phyloP scores from a whole-genome alignment of 768 basidiomycete genomes.

The Leccinum subtestaceum region DNA sequence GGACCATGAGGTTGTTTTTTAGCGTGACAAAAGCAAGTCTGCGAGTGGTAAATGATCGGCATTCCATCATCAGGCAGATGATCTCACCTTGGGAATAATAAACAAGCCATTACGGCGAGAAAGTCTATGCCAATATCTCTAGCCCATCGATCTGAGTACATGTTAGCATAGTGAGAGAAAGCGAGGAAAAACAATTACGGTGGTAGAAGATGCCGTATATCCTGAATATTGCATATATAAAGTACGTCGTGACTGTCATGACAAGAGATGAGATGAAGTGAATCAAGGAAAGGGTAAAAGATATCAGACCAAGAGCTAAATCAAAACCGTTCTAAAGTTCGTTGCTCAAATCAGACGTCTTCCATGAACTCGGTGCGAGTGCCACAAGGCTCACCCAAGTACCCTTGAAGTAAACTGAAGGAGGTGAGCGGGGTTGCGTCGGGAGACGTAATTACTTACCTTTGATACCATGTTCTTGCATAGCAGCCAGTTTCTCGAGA shows the following conservation, averaged over 20 bases:
- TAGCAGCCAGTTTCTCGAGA: constrained; percentile 88
- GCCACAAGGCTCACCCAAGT: constrained; percentile 59
- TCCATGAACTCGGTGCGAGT: constrained; percentile 9
- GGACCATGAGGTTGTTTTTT: constrained; percentile 75
- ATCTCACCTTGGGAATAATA: constrained; percentile 81
- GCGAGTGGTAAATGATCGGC: constrained; percentile 1
- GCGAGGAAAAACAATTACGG: constrained; percentile 35
- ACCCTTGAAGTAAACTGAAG: constrained; percentile 75
- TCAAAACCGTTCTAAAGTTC: constrained; percentile 82
- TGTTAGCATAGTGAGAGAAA: not conserved
- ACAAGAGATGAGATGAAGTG: constrained; percentile 4
- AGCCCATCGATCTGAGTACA: constrained; percentile 57
- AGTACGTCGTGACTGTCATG: constrained; percentile 68
- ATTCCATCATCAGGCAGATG: not conserved
- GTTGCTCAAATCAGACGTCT: constrained; percentile 15
- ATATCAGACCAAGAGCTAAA: constrained; percentile 70
- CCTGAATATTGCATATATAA: constrained; percentile 72
- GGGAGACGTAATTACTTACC: constrained; percentile 40
- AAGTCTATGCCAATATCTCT: constrained; percentile 72
- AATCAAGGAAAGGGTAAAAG: not conserved
- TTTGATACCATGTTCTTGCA: constrained; percentile 93
- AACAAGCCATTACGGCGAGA: constrained; percentile 83
- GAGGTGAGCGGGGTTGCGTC: constrained; percentile 4
- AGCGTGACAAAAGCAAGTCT: constrained; percentile 91
- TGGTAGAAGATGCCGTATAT: constrained; percentile 70